Evolutionary conservation across 2,329 filamentous ascomycete species (phyloP).

Genomic region (Septoria petroselini): DNA sequence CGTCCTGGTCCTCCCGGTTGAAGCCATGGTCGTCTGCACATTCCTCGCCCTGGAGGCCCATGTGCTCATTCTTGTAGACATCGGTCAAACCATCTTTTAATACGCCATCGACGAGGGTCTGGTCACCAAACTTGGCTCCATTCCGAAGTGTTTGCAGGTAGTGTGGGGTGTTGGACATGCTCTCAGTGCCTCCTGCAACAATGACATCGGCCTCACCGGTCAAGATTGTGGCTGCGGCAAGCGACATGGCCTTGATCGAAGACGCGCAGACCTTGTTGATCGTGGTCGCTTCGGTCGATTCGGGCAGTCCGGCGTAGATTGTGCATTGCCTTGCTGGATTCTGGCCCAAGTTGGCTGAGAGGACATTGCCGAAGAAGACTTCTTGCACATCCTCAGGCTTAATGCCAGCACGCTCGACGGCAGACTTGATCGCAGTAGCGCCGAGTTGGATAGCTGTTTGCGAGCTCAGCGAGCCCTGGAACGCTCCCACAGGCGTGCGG

Average conservation of each 20-base stretch:
- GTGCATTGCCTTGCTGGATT: constrained; percentile 94
- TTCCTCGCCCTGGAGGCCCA: constrained; percentile 90
- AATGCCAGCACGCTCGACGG: constrained; percentile 81
- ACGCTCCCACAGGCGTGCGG: constrained; percentile 81
- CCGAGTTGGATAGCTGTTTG: constrained; percentile 83
- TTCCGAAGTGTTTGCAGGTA: constrained; percentile 84
- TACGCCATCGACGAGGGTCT: constrained; percentile 83
- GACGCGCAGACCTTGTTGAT: constrained; percentile 99
- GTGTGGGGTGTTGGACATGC: constrained; percentile 97
- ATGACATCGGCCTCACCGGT: constrained; percentile 90
- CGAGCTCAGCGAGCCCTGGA: constrained; percentile 88
- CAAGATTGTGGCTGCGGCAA: constrained; percentile 95
- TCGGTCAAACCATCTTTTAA: constrained; percentile 94
- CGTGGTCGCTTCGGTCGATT: constrained; percentile 80
- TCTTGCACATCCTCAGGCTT: constrained; percentile 89
- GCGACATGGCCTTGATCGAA: constrained; percentile 86
- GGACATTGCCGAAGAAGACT: constrained; percentile 96
- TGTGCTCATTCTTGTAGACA: constrained; percentile 93
- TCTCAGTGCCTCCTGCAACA: constrained; percentile 91
- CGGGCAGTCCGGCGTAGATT: constrained; percentile 77
- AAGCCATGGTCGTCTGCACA: constrained; percentile 82
- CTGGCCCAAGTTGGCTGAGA: constrained; percentile 93
- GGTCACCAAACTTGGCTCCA: constrained; percentile 91
- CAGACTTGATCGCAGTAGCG: constrained; percentile 76
- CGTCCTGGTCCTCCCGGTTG: constrained; percentile 81